Conservation (phyloP, 495 filamentous ascomycete genomes). For the Aspergillus biplanus region DNA sequence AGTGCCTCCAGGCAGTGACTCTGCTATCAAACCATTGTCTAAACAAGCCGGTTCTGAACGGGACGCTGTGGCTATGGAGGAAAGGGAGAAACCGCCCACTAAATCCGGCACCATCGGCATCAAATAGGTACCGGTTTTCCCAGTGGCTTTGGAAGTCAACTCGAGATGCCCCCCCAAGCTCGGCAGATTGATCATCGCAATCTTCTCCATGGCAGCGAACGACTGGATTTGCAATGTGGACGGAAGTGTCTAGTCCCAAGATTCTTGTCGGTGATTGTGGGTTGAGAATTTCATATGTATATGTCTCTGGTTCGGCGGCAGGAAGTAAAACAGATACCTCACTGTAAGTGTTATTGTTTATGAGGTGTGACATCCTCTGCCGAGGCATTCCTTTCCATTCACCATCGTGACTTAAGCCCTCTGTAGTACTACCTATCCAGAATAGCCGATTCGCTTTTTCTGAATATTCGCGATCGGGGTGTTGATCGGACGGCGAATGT, state of each 20-base stretch:
- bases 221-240: conserved; percentile 52
- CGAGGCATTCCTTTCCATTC: conserved; percentile 63
- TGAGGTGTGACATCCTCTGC: conserved; percentile 58
- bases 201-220: conserved; percentile 54
- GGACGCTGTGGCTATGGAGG: conserved; percentile 61
- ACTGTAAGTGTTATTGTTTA: conserved; percentile 55
- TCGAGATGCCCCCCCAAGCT: conserved; percentile 49
- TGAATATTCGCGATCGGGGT: conserved; percentile 44
- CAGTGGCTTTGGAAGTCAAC: conserved; percentile 62
- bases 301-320: conserved; percentile 30
- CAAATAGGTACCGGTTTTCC: conserved; percentile 68
- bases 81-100: conserved; percentile 65
- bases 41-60: conserved; percentile 68
- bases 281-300: conserved; percentile 43
- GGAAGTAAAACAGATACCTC: conserved; percentile 48
- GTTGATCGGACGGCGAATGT: conserved; percentile 41
- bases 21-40: conserved; percentile 76
- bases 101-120: conserved; percentile 72
- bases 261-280: conserved; percentile 33
- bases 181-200: conserved; percentile 53
- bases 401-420: conserved; percentile 56
- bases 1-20: conserved; percentile 75
- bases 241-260: conserved; percentile 42
- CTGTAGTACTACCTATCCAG: conserved; percentile 59
- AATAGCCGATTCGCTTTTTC: conserved; percentile 52